phyloP scores from a whole-genome alignment of 78 protist species.

The Dictyostelium purpureum region DNA sequence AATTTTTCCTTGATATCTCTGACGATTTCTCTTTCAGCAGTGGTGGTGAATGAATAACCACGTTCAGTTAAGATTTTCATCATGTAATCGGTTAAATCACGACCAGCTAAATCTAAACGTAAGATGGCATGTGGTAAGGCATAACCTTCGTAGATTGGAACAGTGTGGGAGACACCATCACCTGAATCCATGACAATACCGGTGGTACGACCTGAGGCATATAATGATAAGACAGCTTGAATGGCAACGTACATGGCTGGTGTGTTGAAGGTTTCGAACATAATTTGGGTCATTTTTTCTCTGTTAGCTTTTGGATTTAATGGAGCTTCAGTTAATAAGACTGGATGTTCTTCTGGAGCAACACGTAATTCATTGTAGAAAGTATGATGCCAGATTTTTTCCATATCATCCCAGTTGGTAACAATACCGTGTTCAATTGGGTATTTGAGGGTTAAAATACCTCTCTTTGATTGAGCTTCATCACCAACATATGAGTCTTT shows the following conservation, averaged over 20 bases:
- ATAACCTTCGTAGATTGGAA: slow-evolving; percentile 92
- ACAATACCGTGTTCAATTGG: slow-evolving; percentile 69
- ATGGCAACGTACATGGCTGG: slow-evolving; percentile 81
- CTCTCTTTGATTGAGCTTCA: slow-evolving; percentile 53
- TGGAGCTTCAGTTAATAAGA: slow-evolving; percentile 94
- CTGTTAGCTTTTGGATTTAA: slow-evolving; percentile 74
- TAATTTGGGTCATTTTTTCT: slow-evolving; percentile 92
- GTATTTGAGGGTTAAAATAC: slow-evolving; percentile 64
- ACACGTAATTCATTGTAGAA: slow-evolving; percentile 58
- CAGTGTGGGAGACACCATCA: slow-evolving; percentile 87
- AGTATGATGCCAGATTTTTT: slow-evolving; percentile 31
- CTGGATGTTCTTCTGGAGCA: slow-evolving; percentile 84
- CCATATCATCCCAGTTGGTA: slow-evolving; percentile 39
- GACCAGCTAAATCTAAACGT: slow-evolving; percentile 77
- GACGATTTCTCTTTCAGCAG: slow-evolving; percentile 4
- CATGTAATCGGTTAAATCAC: slow-evolving; percentile 89
- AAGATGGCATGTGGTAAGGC: slow-evolving; percentile 83
- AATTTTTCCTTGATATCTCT: slow-evolving; percentile 89
- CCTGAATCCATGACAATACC: slow-evolving; percentile 91
- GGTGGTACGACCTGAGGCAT: slow-evolving; percentile 93
- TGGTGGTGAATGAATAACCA: slow-evolving; percentile 79
- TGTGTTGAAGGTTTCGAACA: slow-evolving; percentile 80
- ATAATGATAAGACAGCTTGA: slow-evolving; percentile 85
- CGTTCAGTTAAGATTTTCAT: slow-evolving; percentile 74
- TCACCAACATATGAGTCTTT: slow-evolving; percentile 21